Conservation (phyloP, 2,329 filamentous ascomycete species). For the Chrysoporthe puriensis region DNA sequence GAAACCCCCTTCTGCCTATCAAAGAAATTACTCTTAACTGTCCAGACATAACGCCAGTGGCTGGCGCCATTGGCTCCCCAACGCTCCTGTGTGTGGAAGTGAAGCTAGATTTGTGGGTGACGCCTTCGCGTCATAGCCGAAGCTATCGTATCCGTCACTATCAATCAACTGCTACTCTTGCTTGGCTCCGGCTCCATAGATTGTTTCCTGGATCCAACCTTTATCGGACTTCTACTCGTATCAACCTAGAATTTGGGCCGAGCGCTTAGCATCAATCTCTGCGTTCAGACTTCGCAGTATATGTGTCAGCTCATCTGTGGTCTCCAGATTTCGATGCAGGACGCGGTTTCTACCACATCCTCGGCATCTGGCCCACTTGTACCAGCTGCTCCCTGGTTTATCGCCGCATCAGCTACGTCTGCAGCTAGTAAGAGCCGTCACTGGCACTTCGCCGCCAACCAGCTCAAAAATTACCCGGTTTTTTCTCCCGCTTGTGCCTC, state of each 20-base stretch:
- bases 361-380: neutral
- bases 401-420: neutral
- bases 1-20: neutral
- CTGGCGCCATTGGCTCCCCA: neutral
- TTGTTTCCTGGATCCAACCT: neutral
- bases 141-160: constrained; percentile 6
- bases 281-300: neutral
- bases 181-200: constrained; percentile 12
- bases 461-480: neutral
- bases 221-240: neutral
- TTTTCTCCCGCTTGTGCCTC: neutral
- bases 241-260: constrained; percentile 10
- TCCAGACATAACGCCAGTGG: neutral
- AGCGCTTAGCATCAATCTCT: constrained; percentile 13
- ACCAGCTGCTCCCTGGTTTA: neutral
- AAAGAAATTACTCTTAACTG: neutral
- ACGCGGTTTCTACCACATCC: neutral
- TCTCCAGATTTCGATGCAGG: constrained; percentile 2
- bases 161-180: constrained; percentile 2
- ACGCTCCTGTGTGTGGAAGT: neutral
- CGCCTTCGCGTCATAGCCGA: constrained; percentile 14
- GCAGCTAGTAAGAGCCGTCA: constrained; percentile 1
- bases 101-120: neutral
- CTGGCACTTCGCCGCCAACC: constrained; percentile 21
- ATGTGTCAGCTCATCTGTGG: constrained; percentile 14